Base-by-base conservation (phyloP, 2,329 filamentous ascomycete species). In the Botrytis galanthina region DNA sequence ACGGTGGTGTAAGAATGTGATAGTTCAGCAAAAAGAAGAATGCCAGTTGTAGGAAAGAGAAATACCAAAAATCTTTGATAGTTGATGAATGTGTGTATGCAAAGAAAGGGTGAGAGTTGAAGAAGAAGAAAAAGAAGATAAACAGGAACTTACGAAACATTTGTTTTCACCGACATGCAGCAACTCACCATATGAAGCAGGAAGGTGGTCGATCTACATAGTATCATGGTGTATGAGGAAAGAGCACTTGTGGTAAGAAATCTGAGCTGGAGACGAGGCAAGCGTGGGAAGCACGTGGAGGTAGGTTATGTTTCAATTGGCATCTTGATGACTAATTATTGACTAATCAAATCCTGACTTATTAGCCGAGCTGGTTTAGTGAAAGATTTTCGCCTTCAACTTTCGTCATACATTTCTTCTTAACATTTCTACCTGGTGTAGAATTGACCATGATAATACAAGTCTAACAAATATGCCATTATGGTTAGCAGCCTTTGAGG, bases 401-500 rank as follows among this genome's bases (percentile, higher is more conserved):
- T 35, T 9, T 10, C 26, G 7, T 63, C 26, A 44, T n/a, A n/a
- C 8, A 63, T 3, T 20, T 5, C 3, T 20, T 12, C 37, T 29
- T 12, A 29, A 39, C 16, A 63, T 44, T 39, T 63, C 61, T 61
- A 37, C 44, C 35, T 62, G 61, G 63, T 37, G 12, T 51, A 26
- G 48, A 46, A 20, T 22, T 39, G 46, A 68, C 12, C 46, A 74
- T 74, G 73, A 70, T 71, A 70, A 61, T 70, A 6, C 51, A n/a
- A 67, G 39, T 20, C 29, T 70, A 22, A 80, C 66, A 42, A 80
- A 42, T 42, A 68, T 68, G 66, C 48, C 66, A 14, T 42, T 83
- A 80, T 83, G 82, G 83, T 76, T 83, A 35, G 78, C 78, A 54
- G 72, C 84, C 22, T 79, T 84, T 22, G 83, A 84, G 79, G 82